Percentiles rank a stretch among this genome's conserved stretches.
Evolutionary conservation across 805 yeast species (phyloP).

Genomic region (Lachancea meyersii): DNA sequence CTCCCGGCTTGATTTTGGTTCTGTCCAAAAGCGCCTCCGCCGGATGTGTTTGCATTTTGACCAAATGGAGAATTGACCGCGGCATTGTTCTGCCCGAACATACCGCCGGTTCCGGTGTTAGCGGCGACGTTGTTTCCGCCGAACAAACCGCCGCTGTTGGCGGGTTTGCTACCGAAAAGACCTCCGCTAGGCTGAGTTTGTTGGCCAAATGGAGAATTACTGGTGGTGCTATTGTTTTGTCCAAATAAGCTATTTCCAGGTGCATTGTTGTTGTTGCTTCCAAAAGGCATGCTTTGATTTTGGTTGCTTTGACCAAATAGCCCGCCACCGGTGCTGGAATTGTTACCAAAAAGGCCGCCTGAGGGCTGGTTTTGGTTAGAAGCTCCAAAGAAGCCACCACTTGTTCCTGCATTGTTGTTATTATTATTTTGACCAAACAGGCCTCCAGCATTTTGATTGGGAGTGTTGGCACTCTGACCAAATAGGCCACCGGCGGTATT

Average conservation of each 20-base stretch:
- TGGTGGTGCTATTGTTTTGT: slow-evolving; percentile 26
- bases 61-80: slow-evolving; percentile 24
- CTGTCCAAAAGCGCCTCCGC: slow-evolving; percentile 35
- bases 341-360: slow-evolving; percentile 41
- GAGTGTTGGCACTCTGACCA: slow-evolving; percentile 17
- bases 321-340: slow-evolving; percentile 13
- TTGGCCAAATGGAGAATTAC: slow-evolving; percentile 33
- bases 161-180: slow-evolving; percentile 35
- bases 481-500: slow-evolving; percentile 26
- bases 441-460: slow-evolving; percentile 35
- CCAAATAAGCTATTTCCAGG: slow-evolving; percentile 33
- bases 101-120: slow-evolving; percentile 25
- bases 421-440: slow-evolving; percentile 34
- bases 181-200: slow-evolving; percentile 31
- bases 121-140: slow-evolving; percentile 22
- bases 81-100: slow-evolving; percentile 25
- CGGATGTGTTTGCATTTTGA: slow-evolving; percentile 15
- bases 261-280: slow-evolving; percentile 12
- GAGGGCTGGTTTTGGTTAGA: slow-evolving; percentile 10
- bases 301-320: slow-evolving; percentile 34
- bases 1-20: slow-evolving; percentile 16
- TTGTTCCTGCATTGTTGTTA: slow-evolving; percentile 12
- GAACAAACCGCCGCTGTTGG: slow-evolving; percentile 28
- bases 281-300: slow-evolving; percentile 21
- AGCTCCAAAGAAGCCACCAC: slow-evolving; percentile 30